Evolutionary conservation across 306 rosid genomes (phyloP).

Genomic region (Oxytropis ochrocephala): DNA sequence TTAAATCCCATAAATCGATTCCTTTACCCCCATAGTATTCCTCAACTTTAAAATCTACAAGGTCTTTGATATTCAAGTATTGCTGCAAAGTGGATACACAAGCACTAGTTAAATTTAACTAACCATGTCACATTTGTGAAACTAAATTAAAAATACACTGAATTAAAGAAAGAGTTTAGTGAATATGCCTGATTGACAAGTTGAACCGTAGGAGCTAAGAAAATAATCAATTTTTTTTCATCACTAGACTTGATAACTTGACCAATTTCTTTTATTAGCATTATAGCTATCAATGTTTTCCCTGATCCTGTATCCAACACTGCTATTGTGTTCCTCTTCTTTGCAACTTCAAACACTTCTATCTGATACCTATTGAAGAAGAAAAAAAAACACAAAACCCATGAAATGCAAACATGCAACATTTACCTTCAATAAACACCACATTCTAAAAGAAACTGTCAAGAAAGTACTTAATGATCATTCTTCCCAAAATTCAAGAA

Average conservation of each 20-base stretch:
- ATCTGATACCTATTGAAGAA: constrained; percentile 49
- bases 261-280: constrained; percentile 60
- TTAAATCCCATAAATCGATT: too few relatives aligned
- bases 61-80: too few relatives aligned
- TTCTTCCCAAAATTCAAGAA: neutral
- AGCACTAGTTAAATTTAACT: too few relatives aligned
- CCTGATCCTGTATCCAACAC: constrained; percentile 85
- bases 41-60: too few relatives aligned
- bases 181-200: constrained; percentile 69
- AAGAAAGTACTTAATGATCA: neutral
- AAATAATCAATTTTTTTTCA: constrained; percentile 38
- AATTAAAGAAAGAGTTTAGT: neutral
- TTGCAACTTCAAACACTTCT: constrained; percentile 61
- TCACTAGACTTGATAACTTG: constrained; percentile 37
- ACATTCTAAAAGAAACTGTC: neutral
- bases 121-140: too few relatives aligned
- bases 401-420: neutral
- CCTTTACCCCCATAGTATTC: too few relatives aligned
- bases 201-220: constrained; percentile 90
- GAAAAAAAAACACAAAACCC: neutral
- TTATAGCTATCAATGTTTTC: constrained; percentile 70
- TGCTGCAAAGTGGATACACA: too few relatives aligned
- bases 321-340: constrained; percentile 63
- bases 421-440: neutral
- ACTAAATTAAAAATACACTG: neutral